These are phyloP conservation scores for Neodidymelliopsis sp. DNA, from an alignment of 2,329 filamentous ascomycete species.

Conservation along the genomic window DNA sequence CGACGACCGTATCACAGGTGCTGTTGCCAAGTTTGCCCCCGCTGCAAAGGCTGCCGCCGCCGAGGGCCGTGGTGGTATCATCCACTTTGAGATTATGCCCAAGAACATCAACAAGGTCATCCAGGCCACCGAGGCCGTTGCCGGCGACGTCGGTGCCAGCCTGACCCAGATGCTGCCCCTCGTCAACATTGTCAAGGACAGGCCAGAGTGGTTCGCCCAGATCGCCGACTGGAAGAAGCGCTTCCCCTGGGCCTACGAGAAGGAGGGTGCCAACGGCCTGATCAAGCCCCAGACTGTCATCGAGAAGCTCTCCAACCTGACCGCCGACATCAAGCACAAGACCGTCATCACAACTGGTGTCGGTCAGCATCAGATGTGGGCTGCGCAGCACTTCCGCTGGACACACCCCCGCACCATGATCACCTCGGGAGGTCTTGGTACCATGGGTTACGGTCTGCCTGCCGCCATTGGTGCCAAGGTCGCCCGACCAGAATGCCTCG, in stretches of 20 bases:
- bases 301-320: constrained; percentile 86
- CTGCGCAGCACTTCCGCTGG: constrained; percentile 96
- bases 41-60: constrained; percentile 82
- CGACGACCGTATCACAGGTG: constrained; percentile 91
- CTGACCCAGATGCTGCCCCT: constrained; percentile 76
- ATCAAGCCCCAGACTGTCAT: constrained; percentile 97
- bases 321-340: constrained; percentile 77
- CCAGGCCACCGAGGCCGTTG: constrained; percentile 92
- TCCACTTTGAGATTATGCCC: constrained; percentile 98
- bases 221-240: constrained; percentile 90
- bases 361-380: constrained; percentile 99
- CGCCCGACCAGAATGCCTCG: constrained; percentile 78
- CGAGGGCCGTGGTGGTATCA: constrained; percentile 88
- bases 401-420: constrained; percentile 90
- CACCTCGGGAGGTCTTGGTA: constrained; percentile 92
- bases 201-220: constrained; percentile 87
- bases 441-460: constrained; percentile 95
- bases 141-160: constrained; percentile 88
- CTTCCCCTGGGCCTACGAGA: constrained; percentile 89
- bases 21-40: constrained; percentile 86
- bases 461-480: constrained; percentile 97
- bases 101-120: constrained; percentile 99
- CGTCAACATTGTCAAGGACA: constrained; percentile 69
- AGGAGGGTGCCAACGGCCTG: constrained; percentile 73
- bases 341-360: constrained; percentile 94